Conservation (phyloP, 1,284 basidiomycete species). For the Boletus mariae region DNA sequence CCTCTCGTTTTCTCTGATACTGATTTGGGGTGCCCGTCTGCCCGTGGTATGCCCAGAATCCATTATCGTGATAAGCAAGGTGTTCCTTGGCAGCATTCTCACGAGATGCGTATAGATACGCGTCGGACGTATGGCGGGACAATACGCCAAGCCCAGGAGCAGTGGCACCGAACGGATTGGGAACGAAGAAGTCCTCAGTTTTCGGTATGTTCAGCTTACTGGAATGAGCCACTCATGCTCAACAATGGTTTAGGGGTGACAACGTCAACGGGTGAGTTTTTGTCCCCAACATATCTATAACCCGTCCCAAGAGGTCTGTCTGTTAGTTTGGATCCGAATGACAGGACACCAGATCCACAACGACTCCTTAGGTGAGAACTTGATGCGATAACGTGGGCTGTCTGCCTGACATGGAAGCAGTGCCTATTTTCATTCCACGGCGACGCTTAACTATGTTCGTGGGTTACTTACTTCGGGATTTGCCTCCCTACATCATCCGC, state of each 20-base stretch:
- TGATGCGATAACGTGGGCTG: background rate
- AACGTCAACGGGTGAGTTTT: slow-evolving; percentile 83
- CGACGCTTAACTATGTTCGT: slow-evolving; percentile 92
- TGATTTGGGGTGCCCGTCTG: slow-evolving; percentile 88
- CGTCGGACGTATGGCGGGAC: slow-evolving; percentile 90
- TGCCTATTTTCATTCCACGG: slow-evolving; percentile 94
- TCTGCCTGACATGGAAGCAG: slow-evolving; percentile 37
- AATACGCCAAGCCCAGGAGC: slow-evolving; percentile 95
- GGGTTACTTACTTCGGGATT: slow-evolving; percentile 87
- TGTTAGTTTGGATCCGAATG: slow-evolving; percentile 58
- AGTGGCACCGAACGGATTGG: slow-evolving; percentile 80
- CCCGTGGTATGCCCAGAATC: slow-evolving; percentile 61
- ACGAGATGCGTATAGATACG: slow-evolving; percentile 54
- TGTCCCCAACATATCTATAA: slow-evolving; percentile 24
- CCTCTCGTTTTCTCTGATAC: slow-evolving; percentile 91
- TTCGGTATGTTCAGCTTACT: slow-evolving; percentile 51
- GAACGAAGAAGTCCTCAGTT: slow-evolving; percentile 70
- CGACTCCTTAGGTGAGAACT: slow-evolving; percentile 67
- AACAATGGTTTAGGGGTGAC: slow-evolving; percentile 66
- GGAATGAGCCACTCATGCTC: slow-evolving; percentile 1
- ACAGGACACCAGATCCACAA: slow-evolving; percentile 86
- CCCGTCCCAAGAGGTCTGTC: background rate
- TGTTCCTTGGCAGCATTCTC: slow-evolving; percentile 4
- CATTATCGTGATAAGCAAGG: background rate
- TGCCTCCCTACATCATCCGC: slow-evolving; percentile 86